Conservation (phyloP, 768 basidiomycete genomes). For the Hericium coralloides region DNA sequence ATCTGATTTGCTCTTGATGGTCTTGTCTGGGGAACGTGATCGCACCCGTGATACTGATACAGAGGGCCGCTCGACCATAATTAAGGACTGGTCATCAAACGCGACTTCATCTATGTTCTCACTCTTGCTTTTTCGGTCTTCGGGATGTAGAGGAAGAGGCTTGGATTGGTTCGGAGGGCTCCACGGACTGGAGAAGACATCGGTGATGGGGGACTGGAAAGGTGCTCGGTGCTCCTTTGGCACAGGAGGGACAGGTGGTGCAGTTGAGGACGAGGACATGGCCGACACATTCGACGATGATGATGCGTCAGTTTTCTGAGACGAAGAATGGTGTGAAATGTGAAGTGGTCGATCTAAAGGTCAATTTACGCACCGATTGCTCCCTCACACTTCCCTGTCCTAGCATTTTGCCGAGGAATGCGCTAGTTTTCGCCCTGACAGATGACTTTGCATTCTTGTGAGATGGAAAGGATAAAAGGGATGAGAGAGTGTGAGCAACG, state of each 20-base stretch:
- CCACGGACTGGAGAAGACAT: slow-evolving; percentile 14
- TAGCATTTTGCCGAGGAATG: slow-evolving; percentile 73
- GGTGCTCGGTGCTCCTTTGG: background rate
- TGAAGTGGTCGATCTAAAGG: slow-evolving; percentile 3
- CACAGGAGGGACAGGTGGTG: slow-evolving; percentile 18
- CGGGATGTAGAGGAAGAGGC: slow-evolving; percentile 48
- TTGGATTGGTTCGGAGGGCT: slow-evolving; percentile 36
- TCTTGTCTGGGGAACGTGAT: slow-evolving; percentile 19
- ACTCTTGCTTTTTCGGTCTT: slow-evolving; percentile 11
- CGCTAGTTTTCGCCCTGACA: slow-evolving; percentile 71
- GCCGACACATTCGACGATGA: slow-evolving; percentile 7
- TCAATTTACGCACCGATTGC: slow-evolving; percentile 46
- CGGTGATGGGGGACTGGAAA: background rate
- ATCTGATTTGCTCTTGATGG: slow-evolving; percentile 10
- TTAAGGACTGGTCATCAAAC: slow-evolving; percentile 45
- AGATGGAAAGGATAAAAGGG: background rate
- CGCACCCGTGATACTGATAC: slow-evolving; percentile 15
- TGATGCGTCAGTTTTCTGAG: slow-evolving; percentile 24
- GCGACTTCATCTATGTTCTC: slow-evolving; percentile 28
- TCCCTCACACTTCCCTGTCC: slow-evolving; percentile 59
- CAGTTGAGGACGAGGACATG: background rate
- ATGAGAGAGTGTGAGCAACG: slow-evolving; percentile 3
- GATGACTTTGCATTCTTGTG: slow-evolving; percentile 46
- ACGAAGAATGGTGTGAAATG: background rate
- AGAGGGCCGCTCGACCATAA: slow-evolving; percentile 41